Evolutionary conservation across 1,284 basidiomycete species (phyloP).

Genomic region (Fomitopsis palustris): DNA sequence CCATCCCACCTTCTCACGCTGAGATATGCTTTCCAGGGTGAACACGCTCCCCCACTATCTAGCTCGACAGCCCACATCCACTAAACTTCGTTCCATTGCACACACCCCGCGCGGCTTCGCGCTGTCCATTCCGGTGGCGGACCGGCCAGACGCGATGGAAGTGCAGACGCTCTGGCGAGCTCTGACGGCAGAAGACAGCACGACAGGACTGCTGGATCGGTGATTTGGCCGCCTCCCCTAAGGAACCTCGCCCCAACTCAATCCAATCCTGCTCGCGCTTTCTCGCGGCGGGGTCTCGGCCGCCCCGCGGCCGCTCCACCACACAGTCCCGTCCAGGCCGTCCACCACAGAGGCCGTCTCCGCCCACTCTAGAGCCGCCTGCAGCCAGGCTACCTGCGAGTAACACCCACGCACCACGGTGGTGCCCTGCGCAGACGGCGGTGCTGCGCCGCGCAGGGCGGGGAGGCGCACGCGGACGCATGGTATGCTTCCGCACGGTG

Average conservation of each 20-base stretch:
- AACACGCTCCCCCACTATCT: background rate
- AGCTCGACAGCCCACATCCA: background rate
- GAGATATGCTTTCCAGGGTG: background rate
- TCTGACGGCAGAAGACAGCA: background rate
- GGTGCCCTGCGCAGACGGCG: background rate
- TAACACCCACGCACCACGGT: background rate
- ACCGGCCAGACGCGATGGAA: background rate
- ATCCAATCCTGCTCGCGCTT: background rate
- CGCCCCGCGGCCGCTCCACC: background rate
- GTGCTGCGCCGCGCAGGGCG: background rate
- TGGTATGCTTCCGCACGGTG: background rate
- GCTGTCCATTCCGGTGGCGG: background rate
- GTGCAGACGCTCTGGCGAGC: background rate
- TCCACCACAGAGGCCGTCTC: background rate
- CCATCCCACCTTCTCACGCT: background rate
- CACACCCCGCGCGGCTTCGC: background rate
- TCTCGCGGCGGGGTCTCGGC: background rate
- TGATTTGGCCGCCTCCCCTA: background rate
- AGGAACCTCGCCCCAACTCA: background rate
- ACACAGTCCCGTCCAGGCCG: background rate
- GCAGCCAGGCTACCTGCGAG: background rate
- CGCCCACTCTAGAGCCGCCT: background rate
- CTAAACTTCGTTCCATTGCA: background rate
- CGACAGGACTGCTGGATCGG: background rate
- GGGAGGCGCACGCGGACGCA: background rate